Conservation (phyloP, 139 green algal genomes). For the Pseudopediastrum boryanum region DNA sequence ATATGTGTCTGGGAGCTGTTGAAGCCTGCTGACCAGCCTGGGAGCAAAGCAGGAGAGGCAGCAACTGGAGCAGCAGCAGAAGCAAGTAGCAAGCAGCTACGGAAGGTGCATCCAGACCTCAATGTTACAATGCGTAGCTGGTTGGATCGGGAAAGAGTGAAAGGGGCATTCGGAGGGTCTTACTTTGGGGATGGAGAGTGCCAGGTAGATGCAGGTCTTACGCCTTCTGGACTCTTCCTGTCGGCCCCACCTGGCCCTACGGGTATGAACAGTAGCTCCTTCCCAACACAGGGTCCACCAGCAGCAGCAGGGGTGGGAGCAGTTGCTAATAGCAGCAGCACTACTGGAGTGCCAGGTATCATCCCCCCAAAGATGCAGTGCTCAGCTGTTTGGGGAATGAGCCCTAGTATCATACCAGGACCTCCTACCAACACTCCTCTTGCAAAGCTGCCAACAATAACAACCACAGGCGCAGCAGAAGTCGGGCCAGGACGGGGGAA, state of each 20-base stretch:
- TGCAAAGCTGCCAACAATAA: too few species aligned
- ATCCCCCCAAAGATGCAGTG: too few species aligned
- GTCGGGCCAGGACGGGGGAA: too few species aligned
- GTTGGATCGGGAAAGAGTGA: not conserved
- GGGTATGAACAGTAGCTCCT: not conserved
- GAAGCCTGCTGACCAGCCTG: not conserved
- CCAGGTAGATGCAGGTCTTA: not conserved
- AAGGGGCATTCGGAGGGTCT: not conserved
- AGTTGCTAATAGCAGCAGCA: not conserved
- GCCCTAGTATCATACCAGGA: too few species aligned
- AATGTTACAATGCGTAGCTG: conserved; percentile 26
- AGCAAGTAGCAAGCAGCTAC: too few species aligned
- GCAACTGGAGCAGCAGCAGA: too few species aligned
- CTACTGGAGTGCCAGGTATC: too few species aligned
- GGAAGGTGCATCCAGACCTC: conserved; percentile 4
- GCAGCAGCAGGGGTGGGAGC: not conserved
- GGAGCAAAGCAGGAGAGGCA: not conserved
- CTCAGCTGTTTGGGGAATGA: too few species aligned
- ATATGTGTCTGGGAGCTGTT: not conserved
- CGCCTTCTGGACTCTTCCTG: not conserved
- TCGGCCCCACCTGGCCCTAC: not conserved
- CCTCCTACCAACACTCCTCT: too few species aligned
- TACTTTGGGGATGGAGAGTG: not conserved
- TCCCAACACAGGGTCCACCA: not conserved
- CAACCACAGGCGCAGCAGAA: too few species aligned